Evolutionary conservation across 805 yeast species (phyloP).

Genomic region (Myxozyma geophila): DNA sequence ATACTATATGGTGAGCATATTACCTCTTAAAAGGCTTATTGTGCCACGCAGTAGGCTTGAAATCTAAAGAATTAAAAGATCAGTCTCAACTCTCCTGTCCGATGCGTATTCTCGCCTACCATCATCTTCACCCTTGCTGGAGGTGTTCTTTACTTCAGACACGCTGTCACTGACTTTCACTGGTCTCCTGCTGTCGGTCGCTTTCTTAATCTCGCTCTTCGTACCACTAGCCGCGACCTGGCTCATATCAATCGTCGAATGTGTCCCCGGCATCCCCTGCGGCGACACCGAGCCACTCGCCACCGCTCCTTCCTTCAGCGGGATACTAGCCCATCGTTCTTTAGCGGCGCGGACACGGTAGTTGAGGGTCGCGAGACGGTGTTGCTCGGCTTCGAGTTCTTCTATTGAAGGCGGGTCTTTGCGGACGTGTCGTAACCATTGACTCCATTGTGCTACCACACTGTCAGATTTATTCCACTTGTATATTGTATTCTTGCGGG

Average conservation of each 20-base stretch:
- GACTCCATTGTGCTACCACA: constrained; percentile 66
- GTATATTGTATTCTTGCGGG: too few species aligned
- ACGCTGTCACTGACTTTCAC: neutral
- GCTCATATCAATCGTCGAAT: constrained; percentile 16
- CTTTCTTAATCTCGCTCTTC: neutral
- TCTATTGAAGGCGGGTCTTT: constrained; percentile 61
- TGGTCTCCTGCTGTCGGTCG: constrained; percentile 4
- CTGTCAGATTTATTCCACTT: too few species aligned
- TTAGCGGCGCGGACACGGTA: constrained; percentile 54
- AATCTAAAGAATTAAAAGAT: neutral
- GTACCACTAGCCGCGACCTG: constrained; percentile 3
- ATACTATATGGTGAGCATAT: neutral
- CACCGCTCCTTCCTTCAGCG: constrained; percentile 39
- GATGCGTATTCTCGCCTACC: neutral
- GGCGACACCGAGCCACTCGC: constrained; percentile 27
- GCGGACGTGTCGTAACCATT: constrained; percentile 75
- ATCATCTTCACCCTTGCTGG: neutral
- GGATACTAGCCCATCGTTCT: constrained; percentile 45
- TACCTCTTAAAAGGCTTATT: constrained; percentile 16
- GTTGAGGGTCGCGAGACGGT: constrained; percentile 59
- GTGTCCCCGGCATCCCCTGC: constrained; percentile 31
- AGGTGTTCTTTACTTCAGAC: neutral
- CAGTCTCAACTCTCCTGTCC: too few species aligned
- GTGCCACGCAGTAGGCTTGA: constrained; percentile 22
- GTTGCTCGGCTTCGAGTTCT: constrained; percentile 64